Percentiles rank a stretch among this genome's conserved stretches.
Evolutionary conservation across 2,329 filamentous ascomycete species (phyloP).

Genomic region (Xylaria hypoxylon): DNA sequence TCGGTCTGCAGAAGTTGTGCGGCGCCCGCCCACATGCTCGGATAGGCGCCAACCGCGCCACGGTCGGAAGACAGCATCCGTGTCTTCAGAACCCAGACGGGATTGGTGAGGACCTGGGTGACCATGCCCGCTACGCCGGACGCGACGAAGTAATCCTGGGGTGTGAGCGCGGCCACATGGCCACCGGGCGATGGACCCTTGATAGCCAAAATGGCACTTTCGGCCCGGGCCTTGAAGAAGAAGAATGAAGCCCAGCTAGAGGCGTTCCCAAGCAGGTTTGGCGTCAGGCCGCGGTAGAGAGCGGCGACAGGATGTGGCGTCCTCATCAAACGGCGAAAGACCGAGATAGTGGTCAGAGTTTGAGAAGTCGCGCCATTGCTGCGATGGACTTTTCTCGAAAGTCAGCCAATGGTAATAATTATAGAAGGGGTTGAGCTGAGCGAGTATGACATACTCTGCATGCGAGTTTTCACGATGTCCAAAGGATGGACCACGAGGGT

Average conservation of each 20-base stretch:
- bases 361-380: conserved; percentile 55
- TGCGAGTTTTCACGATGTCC: conserved; percentile 94
- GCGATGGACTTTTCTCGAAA: conserved; percentile 59
- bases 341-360: conserved; percentile 61
- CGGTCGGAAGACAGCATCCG: conserved; percentile 92
- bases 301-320: conserved; percentile 71
- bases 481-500: conserved; percentile 92
- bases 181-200: conserved; percentile 41
- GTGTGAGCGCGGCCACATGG: conserved; percentile 58
- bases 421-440: neutral
- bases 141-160: conserved; percentile 82
- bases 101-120: conserved; percentile 88
- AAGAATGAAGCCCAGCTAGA: conserved; percentile 95
- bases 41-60: conserved; percentile 80
- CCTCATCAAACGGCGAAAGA: conserved; percentile 62
- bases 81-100: conserved; percentile 98
- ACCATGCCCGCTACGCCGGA: conserved; percentile 77
- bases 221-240: conserved; percentile 73
- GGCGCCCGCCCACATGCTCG: conserved; percentile 78
- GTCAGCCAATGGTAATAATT: conserved; percentile 31
- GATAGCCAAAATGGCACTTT: conserved; percentile 58
- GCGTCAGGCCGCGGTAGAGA: conserved; percentile 89
- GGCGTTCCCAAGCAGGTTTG: conserved; percentile 92
- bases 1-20: conserved; percentile 75
- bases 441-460: conserved; percentile 74